A percentile compares a stretch with the other conserved stretches of the same genome.
These are phyloP conservation scores for Hirschfeldia incana DNA, from an alignment of 345 rosid genomes.

Conservation along the genomic window DNA sequence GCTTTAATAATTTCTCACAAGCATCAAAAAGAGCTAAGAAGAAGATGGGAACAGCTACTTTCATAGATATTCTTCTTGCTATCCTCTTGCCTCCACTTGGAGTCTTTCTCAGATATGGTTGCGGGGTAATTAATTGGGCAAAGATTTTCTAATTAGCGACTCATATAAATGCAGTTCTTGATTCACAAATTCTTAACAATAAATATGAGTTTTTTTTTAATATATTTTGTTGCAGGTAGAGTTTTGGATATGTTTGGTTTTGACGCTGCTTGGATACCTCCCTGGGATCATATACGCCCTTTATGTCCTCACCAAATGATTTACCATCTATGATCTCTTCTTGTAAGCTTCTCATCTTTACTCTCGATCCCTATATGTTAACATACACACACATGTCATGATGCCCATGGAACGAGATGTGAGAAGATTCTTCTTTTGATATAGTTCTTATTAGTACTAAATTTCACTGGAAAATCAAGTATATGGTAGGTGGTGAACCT, in stretches of 20 bases:
- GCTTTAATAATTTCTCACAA: slow-evolving; percentile 1
- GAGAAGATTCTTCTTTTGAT: neutral
- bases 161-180: neutral
- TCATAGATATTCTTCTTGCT: slow-evolving; percentile 71
- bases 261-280: slow-evolving; percentile 68
- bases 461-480: neutral
- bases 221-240: slow-evolving; percentile 46
- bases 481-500: too few species aligned
- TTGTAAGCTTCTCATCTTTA: slow-evolving; percentile 23
- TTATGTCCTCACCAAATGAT: slow-evolving; percentile 68
- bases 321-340: slow-evolving; percentile 16
- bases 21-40: neutral
- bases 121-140: slow-evolving; percentile 45
- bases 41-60: slow-evolving; percentile 54
- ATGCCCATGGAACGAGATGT: slow-evolving; percentile 1
- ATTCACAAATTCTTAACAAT: neutral
- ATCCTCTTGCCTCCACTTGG: slow-evolving; percentile 92
- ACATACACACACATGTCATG: neutral
- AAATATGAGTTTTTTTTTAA: neutral
- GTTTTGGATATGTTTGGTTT: slow-evolving; percentile 86
- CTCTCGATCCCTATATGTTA: neutral
- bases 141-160: neutral
- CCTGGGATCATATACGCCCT: slow-evolving; percentile 85
- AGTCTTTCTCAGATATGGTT: slow-evolving; percentile 81
- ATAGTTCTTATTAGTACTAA: neutral